Percentiles rank a stretch among this genome's conserved stretches.
Conservation (phyloP, 148 eudicot genomes). For the Arbutus unedo region DNA sequence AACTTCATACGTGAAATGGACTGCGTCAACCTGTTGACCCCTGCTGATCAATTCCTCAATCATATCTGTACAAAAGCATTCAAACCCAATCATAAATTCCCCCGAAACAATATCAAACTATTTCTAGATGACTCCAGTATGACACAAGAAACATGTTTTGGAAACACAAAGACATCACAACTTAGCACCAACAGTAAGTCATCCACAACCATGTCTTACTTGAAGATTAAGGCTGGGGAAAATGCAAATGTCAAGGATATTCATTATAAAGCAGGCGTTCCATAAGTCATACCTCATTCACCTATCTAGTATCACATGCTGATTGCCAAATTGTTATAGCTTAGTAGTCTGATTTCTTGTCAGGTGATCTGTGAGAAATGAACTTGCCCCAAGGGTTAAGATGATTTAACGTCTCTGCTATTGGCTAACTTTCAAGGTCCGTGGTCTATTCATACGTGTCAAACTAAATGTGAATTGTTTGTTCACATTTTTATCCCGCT, state of each 20-base stretch:
- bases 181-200: not conserved
- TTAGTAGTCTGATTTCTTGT: not conserved
- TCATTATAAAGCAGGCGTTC: not conserved
- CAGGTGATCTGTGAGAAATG: not conserved
- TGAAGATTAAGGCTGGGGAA: not conserved
- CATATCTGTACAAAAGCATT: constrained; percentile 56
- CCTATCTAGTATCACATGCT: not conserved
- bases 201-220: not conserved
- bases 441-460: not conserved
- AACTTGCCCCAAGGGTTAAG: not conserved
- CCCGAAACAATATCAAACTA: not conserved
- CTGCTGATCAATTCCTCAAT: constrained; percentile 92
- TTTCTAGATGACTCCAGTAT: not conserved
- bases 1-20: constrained; percentile 90
- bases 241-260: not conserved
- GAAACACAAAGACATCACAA: not conserved
- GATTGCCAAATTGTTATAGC: not conserved
- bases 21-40: constrained; percentile 99
- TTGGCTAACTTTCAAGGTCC: not conserved
- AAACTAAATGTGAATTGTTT: not conserved
- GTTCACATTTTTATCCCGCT: not conserved
- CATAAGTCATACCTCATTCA: not conserved
- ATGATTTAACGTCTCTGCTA: not conserved
- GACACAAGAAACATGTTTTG: not conserved
- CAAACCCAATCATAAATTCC: not conserved